Base-by-base conservation (phyloP, 2,329 filamentous ascomycete species). In the Orbilia ellipsospora region DNA sequence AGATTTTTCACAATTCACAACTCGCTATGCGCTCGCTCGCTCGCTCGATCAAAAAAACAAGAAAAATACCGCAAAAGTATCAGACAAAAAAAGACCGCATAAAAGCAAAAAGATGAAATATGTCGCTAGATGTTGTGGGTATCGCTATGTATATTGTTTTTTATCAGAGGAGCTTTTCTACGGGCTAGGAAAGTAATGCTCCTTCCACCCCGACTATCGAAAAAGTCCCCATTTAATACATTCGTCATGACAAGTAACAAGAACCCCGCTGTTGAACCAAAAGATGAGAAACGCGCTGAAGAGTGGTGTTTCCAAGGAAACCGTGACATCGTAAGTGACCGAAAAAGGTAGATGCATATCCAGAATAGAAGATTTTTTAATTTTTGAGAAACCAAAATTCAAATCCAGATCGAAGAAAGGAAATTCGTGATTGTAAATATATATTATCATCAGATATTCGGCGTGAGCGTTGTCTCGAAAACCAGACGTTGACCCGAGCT, bases 21-120 rank as follows among this genome's bases (percentile, higher is more conserved):
- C 18, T 70, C 66, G 57, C 66, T 70, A 70, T 70, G 66, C 66
- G 66, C 66, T 70, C 31, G 66, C 55, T 59, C 31, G 55, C n/a
- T 23, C 31, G 57, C 55, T 45, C 56, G 12, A 57, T 31, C 18
- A 28, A 26, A 44, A 56, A 18, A 28, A 51, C 16, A 57, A 16
- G 20, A 42, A 7, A 44, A 31, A 69, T 8, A 8, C 28, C 23
- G 23, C 23, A 23, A 64, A 55, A 16, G 2, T 13, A 54, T 23
- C 13, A 28, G 48, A 31, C 20, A 5, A 36, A 0, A 36, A 40
- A 52, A 51, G 18, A 45, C 44, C 42, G 18, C 57, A 54, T n/a
- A 28, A 2, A 42, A 31, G 42, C 23, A 59, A 45, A 16, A n/a
- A 69, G 13, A 40, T 28, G 16, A 59, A 55, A 51, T 16, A 48